Evolutionary conservation across 345 rosid genomes (phyloP).

Genomic region (Rubroshorea leprosula): DNA sequence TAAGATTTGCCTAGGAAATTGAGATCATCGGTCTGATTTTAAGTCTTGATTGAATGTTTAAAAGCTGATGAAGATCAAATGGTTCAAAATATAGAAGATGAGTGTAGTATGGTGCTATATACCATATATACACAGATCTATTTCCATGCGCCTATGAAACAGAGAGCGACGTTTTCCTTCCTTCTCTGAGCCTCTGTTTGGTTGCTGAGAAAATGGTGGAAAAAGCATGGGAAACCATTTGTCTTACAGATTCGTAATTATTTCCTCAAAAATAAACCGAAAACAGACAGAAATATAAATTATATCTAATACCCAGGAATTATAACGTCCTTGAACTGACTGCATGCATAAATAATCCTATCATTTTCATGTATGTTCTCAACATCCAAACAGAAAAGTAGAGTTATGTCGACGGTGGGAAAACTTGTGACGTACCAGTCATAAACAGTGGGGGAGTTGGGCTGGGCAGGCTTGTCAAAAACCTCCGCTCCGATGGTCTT

Average conservation of each 20-base stretch:
- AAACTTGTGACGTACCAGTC: conserved; percentile 93
- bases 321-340: no score
- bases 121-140: conserved; percentile 24
- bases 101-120: background rate
- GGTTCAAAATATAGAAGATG: background rate
- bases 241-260: background rate
- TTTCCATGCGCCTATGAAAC: conserved; percentile 54
- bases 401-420: no score
- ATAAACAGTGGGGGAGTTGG: conserved; percentile 88
- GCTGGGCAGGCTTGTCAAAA: conserved; percentile 67
- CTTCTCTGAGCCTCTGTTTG: conserved; percentile 33
- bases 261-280: background rate
- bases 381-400: no score
- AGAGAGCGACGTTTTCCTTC: conserved; percentile 48
- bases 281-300: no score
- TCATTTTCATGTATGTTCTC: no score
- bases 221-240: background rate
- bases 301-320: no score
- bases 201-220: conserved; percentile 29
- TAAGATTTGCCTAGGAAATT: background rate
- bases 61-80: background rate
- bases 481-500: conserved; percentile 50
- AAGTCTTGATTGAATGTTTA: background rate
- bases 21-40: background rate
- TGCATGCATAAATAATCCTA: no score